A percentile compares a stretch with the other conserved stretches of the same genome.
Evolutionary conservation across 2,329 filamentous ascomycete species (phyloP).

Genomic region (Scedosporium boydii): DNA sequence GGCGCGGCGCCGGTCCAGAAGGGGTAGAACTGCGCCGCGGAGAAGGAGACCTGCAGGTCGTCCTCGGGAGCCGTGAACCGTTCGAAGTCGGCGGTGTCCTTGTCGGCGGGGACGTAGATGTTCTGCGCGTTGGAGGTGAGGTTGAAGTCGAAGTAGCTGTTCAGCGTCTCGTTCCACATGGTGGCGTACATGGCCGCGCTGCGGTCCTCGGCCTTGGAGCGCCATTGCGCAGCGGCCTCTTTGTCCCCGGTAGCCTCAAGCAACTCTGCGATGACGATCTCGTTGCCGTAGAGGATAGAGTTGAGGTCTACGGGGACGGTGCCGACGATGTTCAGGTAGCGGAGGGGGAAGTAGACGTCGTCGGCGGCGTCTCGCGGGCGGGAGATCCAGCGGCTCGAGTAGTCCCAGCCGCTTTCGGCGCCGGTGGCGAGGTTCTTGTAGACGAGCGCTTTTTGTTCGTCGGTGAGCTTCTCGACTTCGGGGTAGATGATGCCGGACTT

Average conservation of each 20-base stretch:
- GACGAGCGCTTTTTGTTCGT: slow-evolving; percentile 38
- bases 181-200: slow-evolving; percentile 53
- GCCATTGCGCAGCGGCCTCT: slow-evolving; percentile 39
- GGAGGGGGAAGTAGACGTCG: slow-evolving; percentile 56
- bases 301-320: slow-evolving; percentile 58
- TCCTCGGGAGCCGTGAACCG: slow-evolving; percentile 32
- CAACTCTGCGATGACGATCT: slow-evolving; percentile 48
- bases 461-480: slow-evolving; percentile 37
- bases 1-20: slow-evolving; percentile 62
- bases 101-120: slow-evolving; percentile 40
- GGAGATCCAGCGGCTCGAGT: slow-evolving; percentile 47
- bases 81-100: slow-evolving; percentile 23
- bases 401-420: slow-evolving; percentile 60
- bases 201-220: slow-evolving; percentile 37
- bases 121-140: slow-evolving; percentile 47
- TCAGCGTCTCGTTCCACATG: slow-evolving; percentile 55
- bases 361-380: slow-evolving; percentile 47
- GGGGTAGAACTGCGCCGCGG: slow-evolving; percentile 53
- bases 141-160: slow-evolving; percentile 62
- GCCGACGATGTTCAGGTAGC: slow-evolving; percentile 49
- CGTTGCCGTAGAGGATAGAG: slow-evolving; percentile 58
- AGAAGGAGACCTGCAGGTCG: slow-evolving; percentile 48
- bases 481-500: slow-evolving; percentile 49
- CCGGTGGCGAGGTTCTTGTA: slow-evolving; percentile 56
- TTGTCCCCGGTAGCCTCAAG: slow-evolving; percentile 40